Evolutionary conservation across 345 rosid species (phyloP).

Genomic region (Eucalyptus cloeziana): DNA sequence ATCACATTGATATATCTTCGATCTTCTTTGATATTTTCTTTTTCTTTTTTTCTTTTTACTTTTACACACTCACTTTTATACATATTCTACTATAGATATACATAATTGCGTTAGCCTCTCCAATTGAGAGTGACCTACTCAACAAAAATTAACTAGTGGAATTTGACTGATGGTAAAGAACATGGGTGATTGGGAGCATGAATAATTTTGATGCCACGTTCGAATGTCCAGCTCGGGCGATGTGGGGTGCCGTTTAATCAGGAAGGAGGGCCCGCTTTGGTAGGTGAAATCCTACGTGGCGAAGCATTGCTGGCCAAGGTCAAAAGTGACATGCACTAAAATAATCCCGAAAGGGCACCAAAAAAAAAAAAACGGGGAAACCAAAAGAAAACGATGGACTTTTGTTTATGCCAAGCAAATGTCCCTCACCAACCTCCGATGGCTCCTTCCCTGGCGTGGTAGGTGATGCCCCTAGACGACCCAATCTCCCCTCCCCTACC

Average conservation of each 20-base stretch:
- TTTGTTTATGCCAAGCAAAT: neutral
- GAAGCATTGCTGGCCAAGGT: neutral
- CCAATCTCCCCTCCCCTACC: neutral
- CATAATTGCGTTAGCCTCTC: too few species aligned
- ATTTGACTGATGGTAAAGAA: too few species aligned
- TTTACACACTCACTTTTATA: too few species aligned
- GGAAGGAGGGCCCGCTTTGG: neutral
- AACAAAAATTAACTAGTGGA: neutral
- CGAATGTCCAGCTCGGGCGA: neutral
- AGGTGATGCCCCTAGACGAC: neutral
- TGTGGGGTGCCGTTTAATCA: neutral
- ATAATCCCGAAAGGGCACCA: neutral
- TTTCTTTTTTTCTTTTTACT: too few species aligned
- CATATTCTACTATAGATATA: too few species aligned
- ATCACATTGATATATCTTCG: too few species aligned
- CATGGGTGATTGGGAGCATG: too few species aligned
- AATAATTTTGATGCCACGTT: neutral
- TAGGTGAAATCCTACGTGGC: conserved; percentile 2
- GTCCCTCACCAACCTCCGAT: conserved; percentile 7
- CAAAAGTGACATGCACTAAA: neutral
- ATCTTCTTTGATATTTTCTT: too few species aligned
- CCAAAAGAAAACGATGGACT: neutral
- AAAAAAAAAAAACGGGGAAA: neutral
- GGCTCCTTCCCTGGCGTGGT: neutral
- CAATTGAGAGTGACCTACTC: too few species aligned